These are phyloP conservation scores for Cystobasidium sp. DNA, from an alignment of 1,284 basidiomycete genomes.

Conservation along the genomic window DNA sequence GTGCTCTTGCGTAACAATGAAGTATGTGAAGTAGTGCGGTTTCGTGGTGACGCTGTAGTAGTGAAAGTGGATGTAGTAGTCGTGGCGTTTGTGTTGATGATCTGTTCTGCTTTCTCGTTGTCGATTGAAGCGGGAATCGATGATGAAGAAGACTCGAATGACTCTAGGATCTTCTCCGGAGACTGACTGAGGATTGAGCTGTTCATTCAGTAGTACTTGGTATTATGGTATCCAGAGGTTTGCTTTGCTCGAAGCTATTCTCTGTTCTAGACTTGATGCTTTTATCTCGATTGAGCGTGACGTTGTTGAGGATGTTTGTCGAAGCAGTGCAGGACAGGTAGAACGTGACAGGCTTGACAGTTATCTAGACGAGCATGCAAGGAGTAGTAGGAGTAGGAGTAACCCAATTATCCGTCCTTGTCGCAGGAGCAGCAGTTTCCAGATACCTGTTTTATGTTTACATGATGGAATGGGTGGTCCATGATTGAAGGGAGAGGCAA, in stretches of 20 bases:
- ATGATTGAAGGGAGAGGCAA: too few relatives aligned
- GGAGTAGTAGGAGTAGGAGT: not conserved
- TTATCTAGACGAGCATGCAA: slow-evolving; percentile 5
- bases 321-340: too few relatives aligned
- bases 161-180: slow-evolving; percentile 12
- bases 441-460: not conserved
- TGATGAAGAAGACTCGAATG: slow-evolving; percentile 11
- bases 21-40: slow-evolving; percentile 1
- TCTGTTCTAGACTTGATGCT: not conserved
- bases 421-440: slow-evolving; percentile 28
- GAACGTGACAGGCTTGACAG: too few relatives aligned
- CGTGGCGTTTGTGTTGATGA: too few relatives aligned
- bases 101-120: not conserved
- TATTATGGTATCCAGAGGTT: not conserved
- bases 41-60: not conserved
- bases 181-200: slow-evolving; percentile 24
- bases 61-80: too few relatives aligned
- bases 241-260: slow-evolving; percentile 2
- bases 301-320: slow-evolving; percentile 4
- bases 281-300: slow-evolving; percentile 4
- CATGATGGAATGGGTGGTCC: too few relatives aligned
- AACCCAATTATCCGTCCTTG: slow-evolving; percentile 36
- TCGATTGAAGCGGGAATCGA: slow-evolving; percentile 1
- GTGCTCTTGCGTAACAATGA: not conserved
- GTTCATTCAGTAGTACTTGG: slow-evolving; percentile 5